phyloP scores from a whole-genome alignment of 495 filamentous ascomycete species.

The Terfezia boudieri region DNA sequence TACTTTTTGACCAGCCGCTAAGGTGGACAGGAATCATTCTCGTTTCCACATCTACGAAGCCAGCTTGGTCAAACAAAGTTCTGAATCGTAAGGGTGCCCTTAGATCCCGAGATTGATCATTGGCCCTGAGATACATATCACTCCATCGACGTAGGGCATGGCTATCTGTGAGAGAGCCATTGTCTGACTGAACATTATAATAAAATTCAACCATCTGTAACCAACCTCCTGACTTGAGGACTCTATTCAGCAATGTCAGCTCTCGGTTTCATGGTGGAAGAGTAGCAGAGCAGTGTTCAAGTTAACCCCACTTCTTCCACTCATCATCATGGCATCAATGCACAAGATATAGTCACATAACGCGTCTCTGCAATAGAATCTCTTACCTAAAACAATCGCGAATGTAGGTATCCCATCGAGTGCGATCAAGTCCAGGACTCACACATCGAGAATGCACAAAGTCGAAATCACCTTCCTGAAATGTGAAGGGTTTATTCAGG shows the following conservation, averaged over 20 bases:
- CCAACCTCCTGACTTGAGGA: constrained; percentile 56
- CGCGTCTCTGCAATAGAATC: neutral
- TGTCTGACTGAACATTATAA: constrained; percentile 73
- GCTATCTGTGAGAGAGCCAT: constrained; percentile 49
- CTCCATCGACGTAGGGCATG: constrained; percentile 60
- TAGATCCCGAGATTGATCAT: constrained; percentile 33
- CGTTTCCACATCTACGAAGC: constrained; percentile 48
- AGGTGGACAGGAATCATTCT: constrained; percentile 50
- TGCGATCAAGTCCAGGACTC: constrained; percentile 48
- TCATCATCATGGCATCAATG: neutral
- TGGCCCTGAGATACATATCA: constrained; percentile 37
- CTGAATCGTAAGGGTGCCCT: constrained; percentile 42
- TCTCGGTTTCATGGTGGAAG: too few species aligned
- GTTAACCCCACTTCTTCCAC: neutral
- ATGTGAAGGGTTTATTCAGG: constrained; percentile 55
- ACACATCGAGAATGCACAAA: constrained; percentile 75
- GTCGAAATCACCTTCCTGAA: constrained; percentile 57
- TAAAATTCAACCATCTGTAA: constrained; percentile 80
- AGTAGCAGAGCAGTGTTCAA: neutral
- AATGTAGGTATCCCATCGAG: constrained; percentile 61
- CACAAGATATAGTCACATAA: too few species aligned
- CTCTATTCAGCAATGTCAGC: constrained; percentile 16
- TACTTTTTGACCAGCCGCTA: constrained; percentile 54
- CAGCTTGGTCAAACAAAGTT: constrained; percentile 39
- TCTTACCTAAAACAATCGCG: constrained; percentile 46